Evolutionary conservation across 2,329 filamentous ascomycete species (phyloP), one percentile per base, ranked within the genome.

Genomic region (Fusarium irregulare): DNA sequence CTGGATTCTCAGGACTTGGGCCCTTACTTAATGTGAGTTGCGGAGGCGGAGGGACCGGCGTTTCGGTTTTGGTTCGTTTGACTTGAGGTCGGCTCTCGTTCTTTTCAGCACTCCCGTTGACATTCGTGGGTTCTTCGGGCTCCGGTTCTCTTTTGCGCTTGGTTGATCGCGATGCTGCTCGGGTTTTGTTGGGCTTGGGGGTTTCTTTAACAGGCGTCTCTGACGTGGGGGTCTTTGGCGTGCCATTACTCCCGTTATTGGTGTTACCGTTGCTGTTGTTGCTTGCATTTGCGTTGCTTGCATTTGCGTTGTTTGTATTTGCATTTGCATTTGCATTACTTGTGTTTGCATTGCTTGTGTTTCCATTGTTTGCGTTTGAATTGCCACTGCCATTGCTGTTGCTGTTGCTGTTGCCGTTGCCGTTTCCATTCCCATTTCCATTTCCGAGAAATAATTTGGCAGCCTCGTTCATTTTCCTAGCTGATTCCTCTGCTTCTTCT

Each of bases 401-500:
- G 28, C 63, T 66, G 13, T 53, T 66, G 21, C 10, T 21, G 10
- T 61, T 66, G n/a, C 10, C 25, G 10, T 61, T 66, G 3, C 51
- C 58, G 4, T 25, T 57, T 7, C 23, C 56, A 13, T 66, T 71
- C 2, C 49, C 49, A 11, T 62, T 70, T n/a, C 74, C 76, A 56
- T 74, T 76, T 28, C 80, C 80, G 61, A 85, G 80, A 67, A 86
- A 79, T 27, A 81, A 78, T 55, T 83, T 81, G 27, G 84, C 85
- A 59, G 82, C 79, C 71, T 85, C 82, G 11, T 80, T 79, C 80
- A 87, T 84, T 74, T 86, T 87, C 18, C 84, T 81, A 18, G 84
- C 85, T 11, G 86, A 86, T 71, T 87, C 85, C 74, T 88, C 86
- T 18, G 88, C 88, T 74, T 90, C 88, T 66, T 90, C 87, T 2